Evolutionary conservation across 2,329 filamentous ascomycete genomes (phyloP).

Genomic region (Alternaria longipes): DNA sequence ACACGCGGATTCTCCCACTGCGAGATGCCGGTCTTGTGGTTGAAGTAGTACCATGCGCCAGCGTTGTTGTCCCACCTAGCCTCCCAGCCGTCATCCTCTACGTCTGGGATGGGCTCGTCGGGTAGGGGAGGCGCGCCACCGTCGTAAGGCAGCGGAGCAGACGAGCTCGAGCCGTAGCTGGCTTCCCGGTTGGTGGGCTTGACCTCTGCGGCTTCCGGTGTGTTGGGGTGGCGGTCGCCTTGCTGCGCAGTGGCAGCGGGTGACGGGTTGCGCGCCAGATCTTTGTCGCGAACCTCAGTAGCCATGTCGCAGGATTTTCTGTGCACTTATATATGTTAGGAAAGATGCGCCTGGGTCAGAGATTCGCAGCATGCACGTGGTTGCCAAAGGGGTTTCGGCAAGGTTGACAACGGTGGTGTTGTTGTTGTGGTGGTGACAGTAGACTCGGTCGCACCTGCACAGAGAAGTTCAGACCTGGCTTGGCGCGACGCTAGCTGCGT

Average conservation of each 20-base stretch:
- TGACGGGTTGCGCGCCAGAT: constrained; percentile 22
- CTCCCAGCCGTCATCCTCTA: constrained; percentile 77
- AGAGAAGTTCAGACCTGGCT: constrained; percentile 4
- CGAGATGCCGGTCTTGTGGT: constrained; percentile 74
- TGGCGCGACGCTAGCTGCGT: constrained; percentile 5
- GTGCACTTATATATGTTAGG: constrained; percentile 29
- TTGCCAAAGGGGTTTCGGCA: constrained; percentile 20
- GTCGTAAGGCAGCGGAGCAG: constrained; percentile 38
- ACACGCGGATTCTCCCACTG: constrained; percentile 91
- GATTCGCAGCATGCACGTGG: constrained; percentile 27
- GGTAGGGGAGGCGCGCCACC: constrained; percentile 55
- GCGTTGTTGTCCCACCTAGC: constrained; percentile 76
- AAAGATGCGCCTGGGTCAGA: constrained; percentile 23
- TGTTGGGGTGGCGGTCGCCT: constrained; percentile 17
- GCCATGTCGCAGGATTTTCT: constrained; percentile 25
- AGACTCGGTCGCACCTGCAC: constrained; percentile 13
- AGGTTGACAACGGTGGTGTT: constrained; percentile 9
- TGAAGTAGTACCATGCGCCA: constrained; percentile 83
- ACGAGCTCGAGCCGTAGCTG: constrained; percentile 18
- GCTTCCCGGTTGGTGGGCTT: constrained; percentile 18
- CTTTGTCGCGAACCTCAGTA: constrained; percentile 16
- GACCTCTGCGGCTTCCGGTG: constrained; percentile 15
- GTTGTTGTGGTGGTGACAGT: constrained; percentile 1
- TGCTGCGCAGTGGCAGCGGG: constrained; percentile 20
- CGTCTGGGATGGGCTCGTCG: constrained; percentile 57